Percentiles rank a stretch among this genome's conserved stretches.
Conservation (phyloP, 1,284 basidiomycete genomes). For the Erythrobasidium hasegawianum region DNA sequence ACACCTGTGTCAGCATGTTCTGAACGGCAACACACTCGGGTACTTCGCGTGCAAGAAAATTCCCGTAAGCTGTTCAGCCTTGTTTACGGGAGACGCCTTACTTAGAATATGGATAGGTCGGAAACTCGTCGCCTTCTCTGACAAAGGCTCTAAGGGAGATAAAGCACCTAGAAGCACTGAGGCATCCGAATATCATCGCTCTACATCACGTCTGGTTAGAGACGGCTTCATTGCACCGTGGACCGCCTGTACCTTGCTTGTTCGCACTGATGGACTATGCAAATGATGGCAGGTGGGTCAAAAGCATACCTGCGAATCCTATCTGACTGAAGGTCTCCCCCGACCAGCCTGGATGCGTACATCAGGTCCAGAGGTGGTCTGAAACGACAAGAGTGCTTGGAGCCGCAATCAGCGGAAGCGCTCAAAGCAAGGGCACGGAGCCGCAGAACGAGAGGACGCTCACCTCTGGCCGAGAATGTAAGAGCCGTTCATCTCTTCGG, state of each 20-base stretch:
- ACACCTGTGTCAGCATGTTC: constrained; percentile 42
- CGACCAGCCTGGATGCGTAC: constrained; percentile 34
- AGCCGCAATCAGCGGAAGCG: constrained; percentile 2
- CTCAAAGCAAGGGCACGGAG: constrained; percentile 13
- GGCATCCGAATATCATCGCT: constrained; percentile 43
- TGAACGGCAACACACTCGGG: constrained; percentile 43
- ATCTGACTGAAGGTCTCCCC: too few relatives aligned
- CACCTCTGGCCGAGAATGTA: background rate
- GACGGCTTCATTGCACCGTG: constrained; percentile 26
- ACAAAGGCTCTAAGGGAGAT: constrained; percentile 42
- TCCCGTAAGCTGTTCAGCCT: background rate
- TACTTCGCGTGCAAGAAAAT: constrained; percentile 44
- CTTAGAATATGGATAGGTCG: constrained; percentile 3
- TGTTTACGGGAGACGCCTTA: background rate
- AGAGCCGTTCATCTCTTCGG: constrained; percentile 40
- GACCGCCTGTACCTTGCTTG: constrained; percentile 41
- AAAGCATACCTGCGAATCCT: too few relatives aligned
- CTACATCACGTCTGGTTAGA: constrained; percentile 45
- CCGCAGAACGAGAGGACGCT: constrained; percentile 5
- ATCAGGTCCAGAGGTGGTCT: constrained; percentile 25
- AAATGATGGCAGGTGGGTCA: constrained; percentile 38
- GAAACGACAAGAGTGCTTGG: background rate
- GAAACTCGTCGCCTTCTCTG: constrained; percentile 33
- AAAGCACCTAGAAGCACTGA: constrained; percentile 42
- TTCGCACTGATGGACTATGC: constrained; percentile 45